Conservation (phyloP, 495 filamentous ascomycete genomes). For the Aspergillus funiculosus region DNA sequence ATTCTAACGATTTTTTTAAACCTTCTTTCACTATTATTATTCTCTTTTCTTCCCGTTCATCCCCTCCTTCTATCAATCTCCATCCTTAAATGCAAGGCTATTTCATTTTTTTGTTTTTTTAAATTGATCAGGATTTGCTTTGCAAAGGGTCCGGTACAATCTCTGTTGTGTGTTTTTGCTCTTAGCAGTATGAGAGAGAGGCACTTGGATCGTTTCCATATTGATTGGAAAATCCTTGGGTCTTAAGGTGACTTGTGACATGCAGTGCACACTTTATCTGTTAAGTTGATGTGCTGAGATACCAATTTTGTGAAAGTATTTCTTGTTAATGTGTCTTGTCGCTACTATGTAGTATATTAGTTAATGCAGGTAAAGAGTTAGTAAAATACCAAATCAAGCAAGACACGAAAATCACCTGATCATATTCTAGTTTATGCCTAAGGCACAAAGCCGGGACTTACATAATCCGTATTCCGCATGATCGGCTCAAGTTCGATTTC, state of each 20-base stretch:
- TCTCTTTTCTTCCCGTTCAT: constrained; percentile 2
- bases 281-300: constrained; percentile 2
- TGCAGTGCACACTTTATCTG: not conserved
- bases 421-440: constrained; percentile 6
- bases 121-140: too few relatives aligned
- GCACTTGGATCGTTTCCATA: too few relatives aligned
- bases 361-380: too few relatives aligned
- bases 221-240: not conserved
- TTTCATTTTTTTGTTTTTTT: not conserved
- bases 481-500: constrained; percentile 41
- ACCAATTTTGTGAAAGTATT: not conserved
- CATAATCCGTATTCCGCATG: constrained; percentile 36
- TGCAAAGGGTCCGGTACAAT: too few relatives aligned
- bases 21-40: constrained; percentile 5
- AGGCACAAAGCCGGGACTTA: constrained; percentile 20
- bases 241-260: not conserved
- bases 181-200: too few relatives aligned
- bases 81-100: too few relatives aligned
- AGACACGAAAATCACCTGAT: constrained; percentile 16
- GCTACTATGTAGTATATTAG: too few relatives aligned
- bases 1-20: constrained; percentile 20
- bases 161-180: not conserved
- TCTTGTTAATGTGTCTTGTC: constrained; percentile 2
- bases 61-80: too few relatives aligned
- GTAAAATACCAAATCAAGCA: too few relatives aligned